Percentiles rank a stretch among this genome's conserved stretches.
These are phyloP conservation scores for Fusarium compactum DNA, from an alignment of 2,329 filamentous ascomycete species.

Conservation along the genomic window DNA sequence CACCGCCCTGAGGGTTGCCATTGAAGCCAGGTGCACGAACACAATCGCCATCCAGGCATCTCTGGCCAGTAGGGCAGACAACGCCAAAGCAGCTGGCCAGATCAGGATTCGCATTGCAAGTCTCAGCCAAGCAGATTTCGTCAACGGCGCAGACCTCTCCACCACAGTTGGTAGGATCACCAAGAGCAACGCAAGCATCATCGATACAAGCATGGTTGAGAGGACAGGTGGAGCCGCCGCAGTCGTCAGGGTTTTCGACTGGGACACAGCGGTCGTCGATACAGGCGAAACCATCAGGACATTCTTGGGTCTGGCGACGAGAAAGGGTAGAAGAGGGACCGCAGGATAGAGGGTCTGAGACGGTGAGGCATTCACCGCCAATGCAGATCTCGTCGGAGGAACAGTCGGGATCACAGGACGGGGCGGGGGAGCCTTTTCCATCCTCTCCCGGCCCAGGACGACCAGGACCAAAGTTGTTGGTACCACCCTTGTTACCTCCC, in stretches of 20 bases:
- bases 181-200: slow-evolving; percentile 18
- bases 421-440: not conserved
- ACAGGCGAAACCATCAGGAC: slow-evolving; percentile 21
- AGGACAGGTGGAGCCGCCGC: slow-evolving; percentile 15
- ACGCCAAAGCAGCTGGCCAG: slow-evolving; percentile 7
- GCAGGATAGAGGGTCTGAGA: slow-evolving; percentile 16
- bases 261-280: slow-evolving; percentile 23
- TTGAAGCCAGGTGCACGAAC: not conserved
- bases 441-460: not conserved
- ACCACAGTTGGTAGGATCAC: slow-evolving; percentile 21
- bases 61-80: slow-evolving; percentile 1
- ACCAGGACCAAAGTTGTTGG: not conserved
- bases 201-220: slow-evolving; percentile 25
- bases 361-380: slow-evolving; percentile 2
- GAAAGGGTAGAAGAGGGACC: slow-evolving; percentile 2
- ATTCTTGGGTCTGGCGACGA: slow-evolving; percentile 17
- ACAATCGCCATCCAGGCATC: slow-evolving; percentile 17
- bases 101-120: slow-evolving; percentile 7
- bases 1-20: not conserved
- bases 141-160: slow-evolving; percentile 6
- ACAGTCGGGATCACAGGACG: slow-evolving; percentile 8
- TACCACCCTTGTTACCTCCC: not conserved
- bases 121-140: slow-evolving; percentile 25
- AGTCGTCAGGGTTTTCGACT: slow-evolving; percentile 11
- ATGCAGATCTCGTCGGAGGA: slow-evolving; percentile 15